These are phyloP conservation scores for Syzygium jambos DNA, from an alignment of 345 rosid species.

Conservation along the genomic window DNA sequence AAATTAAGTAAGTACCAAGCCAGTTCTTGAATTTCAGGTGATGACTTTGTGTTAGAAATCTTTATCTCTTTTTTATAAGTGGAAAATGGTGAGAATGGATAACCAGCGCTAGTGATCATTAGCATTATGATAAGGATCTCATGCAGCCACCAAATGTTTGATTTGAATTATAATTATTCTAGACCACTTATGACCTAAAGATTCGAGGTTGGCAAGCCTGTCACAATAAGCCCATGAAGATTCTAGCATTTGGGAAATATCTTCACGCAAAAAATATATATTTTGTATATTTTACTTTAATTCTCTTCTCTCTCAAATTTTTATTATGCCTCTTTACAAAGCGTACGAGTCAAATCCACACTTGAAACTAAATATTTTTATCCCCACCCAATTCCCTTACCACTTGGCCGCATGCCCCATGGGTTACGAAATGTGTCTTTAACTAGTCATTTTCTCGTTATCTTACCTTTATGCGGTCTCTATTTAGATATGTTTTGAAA, in stretches of 20 bases:
- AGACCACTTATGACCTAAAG: accelerated
- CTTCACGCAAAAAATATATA: not conserved
- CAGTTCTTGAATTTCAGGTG: too few relatives aligned
- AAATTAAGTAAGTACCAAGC: too few relatives aligned
- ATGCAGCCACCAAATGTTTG: accelerated
- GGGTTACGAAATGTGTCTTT: not conserved
- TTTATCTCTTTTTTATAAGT: too few relatives aligned
- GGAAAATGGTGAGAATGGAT: too few relatives aligned
- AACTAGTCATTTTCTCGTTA: accelerated
- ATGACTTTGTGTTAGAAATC: too few relatives aligned
- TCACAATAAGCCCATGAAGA: accelerated
- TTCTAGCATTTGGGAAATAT: not conserved
- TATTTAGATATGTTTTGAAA: not conserved
- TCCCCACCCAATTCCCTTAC: too few relatives aligned
- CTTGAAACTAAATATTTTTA: too few relatives aligned
- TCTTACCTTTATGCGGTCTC: accelerated
- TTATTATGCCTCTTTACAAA: too few relatives aligned
- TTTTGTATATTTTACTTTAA: too few relatives aligned
- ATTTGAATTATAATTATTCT: not conserved
- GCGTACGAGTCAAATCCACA: too few relatives aligned
- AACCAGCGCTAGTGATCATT: not conserved
- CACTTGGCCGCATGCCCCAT: too few relatives aligned
- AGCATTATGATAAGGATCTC: not conserved
- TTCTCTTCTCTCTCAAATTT: too few relatives aligned
- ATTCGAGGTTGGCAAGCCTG: accelerated